Evolutionary conservation across 257 asterid genomes (phyloP).

Genomic region (Nicotiana obtusifolia): DNA sequence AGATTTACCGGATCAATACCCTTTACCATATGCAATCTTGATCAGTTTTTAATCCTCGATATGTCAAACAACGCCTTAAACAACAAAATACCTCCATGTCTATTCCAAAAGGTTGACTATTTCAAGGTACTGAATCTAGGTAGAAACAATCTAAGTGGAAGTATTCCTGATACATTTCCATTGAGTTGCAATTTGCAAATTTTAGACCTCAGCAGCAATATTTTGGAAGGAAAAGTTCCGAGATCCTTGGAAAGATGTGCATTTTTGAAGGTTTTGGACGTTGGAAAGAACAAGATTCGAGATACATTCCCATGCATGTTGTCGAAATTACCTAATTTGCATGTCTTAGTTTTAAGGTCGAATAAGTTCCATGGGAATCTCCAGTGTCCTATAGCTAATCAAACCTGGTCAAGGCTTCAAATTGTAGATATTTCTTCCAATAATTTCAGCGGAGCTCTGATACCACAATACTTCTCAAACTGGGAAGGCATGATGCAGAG

Average conservation of each 20-base stretch:
- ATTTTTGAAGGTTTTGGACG: not conserved
- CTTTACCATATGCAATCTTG: not conserved
- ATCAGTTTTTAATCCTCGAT: not conserved
- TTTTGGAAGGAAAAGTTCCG: slow-evolving; percentile 1
- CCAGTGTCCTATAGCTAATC: not conserved
- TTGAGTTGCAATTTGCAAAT: not conserved
- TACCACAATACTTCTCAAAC: not conserved
- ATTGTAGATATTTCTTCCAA: not conserved
- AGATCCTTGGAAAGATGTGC: not conserved
- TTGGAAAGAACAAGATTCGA: slow-evolving; percentile 10
- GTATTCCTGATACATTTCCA: not conserved
- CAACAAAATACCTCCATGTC: not conserved
- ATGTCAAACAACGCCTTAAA: not conserved
- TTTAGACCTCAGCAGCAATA: slow-evolving; percentile 5
- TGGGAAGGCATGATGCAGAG: not conserved
- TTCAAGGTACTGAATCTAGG: not conserved
- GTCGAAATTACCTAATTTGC: not conserved
- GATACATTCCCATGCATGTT: slow-evolving; percentile 1
- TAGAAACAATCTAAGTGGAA: not conserved
- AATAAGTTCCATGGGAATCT: not conserved
- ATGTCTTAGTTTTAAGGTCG: not conserved
- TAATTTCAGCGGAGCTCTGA: not conserved
- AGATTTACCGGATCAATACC: slow-evolving; percentile 1
- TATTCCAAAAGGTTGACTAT: not conserved
- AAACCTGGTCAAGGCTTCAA: not conserved